These are phyloP conservation scores for Fraxinus nigra DNA, from an alignment of 305 asterid genomes.

Conservation along the genomic window DNA sequence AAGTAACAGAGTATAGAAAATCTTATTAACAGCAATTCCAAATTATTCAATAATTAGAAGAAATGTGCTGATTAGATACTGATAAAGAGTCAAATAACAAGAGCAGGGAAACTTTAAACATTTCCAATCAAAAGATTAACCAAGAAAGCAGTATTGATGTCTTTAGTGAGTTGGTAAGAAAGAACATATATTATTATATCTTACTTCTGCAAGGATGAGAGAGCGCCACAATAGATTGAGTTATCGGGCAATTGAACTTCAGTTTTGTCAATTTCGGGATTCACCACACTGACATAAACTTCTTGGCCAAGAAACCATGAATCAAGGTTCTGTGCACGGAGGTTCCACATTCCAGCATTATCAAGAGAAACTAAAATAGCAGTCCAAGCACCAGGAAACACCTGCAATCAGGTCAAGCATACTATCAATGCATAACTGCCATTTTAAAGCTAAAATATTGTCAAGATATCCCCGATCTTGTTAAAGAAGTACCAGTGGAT, in stretches of 20 bases:
- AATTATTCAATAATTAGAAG: neutral
- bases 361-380: conserved; percentile 78
- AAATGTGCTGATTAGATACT: neutral
- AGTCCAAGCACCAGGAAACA: conserved; percentile 93
- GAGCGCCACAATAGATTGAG: conserved; percentile 75
- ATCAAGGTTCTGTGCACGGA: conserved; percentile 88
- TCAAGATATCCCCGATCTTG: neutral
- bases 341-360: conserved; percentile 88
- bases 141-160: neutral
- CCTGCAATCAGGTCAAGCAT: conserved; percentile 37
- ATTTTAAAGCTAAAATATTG: neutral
- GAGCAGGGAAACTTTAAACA: neutral
- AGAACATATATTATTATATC: conserved; percentile 17
- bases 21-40: neutral
- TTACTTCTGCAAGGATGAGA: conserved; percentile 77
- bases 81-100: neutral
- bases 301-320: conserved; percentile 96
- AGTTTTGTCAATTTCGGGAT: conserved; percentile 58
- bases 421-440: neutral
- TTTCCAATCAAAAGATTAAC: neutral
- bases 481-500: neutral
- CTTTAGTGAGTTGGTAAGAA: neutral
- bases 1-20: conserved; percentile 11
- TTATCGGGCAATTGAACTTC: conserved; percentile 73
- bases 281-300: conserved; percentile 64